These are phyloP conservation scores for Ophiocordyceps camponoti-saundersi DNA, from an alignment of 2,329 filamentous ascomycete species.

Conservation along the genomic window DNA sequence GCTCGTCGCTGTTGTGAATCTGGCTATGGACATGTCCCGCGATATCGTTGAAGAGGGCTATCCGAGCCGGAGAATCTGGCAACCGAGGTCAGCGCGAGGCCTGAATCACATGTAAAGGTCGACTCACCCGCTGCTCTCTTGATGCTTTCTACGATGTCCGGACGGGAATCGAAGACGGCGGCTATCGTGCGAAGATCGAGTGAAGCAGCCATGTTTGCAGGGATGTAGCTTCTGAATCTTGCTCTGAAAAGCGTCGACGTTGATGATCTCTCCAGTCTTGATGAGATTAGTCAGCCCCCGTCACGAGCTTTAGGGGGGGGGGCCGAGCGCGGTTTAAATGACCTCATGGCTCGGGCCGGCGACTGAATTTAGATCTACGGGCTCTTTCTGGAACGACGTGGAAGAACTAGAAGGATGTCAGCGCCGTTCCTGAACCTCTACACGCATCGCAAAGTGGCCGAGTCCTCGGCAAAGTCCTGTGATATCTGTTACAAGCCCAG, in stretches of 20 bases:
- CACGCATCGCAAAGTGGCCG: conserved; percentile 72
- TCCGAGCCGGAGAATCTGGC: conserved; percentile 30
- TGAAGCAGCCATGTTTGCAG: conserved; percentile 18
- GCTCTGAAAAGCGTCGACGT: not conserved
- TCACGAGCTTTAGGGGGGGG: too few species aligned
- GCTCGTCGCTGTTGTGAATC: conserved; percentile 22
- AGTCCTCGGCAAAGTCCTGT: conserved; percentile 68
- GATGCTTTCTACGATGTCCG: conserved; percentile 38
- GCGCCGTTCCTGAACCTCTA: conserved; percentile 56
- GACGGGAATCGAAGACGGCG: conserved; percentile 35
- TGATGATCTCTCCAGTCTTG: not conserved
- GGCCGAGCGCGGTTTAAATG: not conserved
- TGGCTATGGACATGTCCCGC: conserved; percentile 30
- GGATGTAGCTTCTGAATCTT: not conserved
- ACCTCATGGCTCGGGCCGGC: not conserved
- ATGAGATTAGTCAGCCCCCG: too few species aligned
- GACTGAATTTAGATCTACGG: too few species aligned
- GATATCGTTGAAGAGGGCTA: conserved; percentile 40
- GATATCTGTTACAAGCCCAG: conserved; percentile 85
- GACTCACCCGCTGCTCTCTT: conserved; percentile 32
- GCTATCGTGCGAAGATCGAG: conserved; percentile 33
- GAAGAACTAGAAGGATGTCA: conserved; percentile 3
- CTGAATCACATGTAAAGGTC: too few species aligned
- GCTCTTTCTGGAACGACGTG: too few species aligned
- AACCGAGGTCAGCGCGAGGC: conserved; percentile 1